Conservation (phyloP, 148 eudicot genomes). For the Rhododendron simsii region DNA sequence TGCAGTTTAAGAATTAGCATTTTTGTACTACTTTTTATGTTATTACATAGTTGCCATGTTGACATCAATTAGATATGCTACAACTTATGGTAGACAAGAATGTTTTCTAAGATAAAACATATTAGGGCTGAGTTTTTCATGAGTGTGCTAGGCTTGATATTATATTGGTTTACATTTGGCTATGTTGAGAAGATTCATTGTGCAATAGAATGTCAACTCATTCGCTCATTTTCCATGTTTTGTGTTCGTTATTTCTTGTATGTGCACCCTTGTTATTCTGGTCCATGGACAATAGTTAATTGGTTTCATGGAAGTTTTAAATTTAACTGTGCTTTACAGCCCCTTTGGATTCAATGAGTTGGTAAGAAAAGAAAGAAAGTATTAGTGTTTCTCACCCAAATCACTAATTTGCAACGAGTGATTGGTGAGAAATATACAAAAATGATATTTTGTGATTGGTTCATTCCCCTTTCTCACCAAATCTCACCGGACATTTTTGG, state of each 20-base stretch:
- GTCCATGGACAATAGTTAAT: background rate
- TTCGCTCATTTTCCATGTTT: background rate
- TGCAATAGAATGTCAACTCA: background rate
- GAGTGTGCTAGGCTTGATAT: background rate
- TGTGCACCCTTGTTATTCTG: background rate
- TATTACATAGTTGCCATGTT: background rate
- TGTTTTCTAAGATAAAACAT: background rate
- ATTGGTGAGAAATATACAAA: background rate
- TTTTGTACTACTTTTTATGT: background rate
- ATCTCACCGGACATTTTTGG: background rate
- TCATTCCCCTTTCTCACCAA: background rate
- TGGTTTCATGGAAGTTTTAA: background rate
- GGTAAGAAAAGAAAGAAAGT: background rate
- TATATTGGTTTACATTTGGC: background rate
- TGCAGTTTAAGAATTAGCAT: background rate
- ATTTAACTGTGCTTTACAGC: background rate
- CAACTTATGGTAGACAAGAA: background rate
- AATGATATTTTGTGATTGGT: background rate
- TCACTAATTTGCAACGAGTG: background rate
- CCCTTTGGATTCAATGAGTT: background rate
- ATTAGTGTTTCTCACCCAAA: no score
- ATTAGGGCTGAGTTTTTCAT: background rate
- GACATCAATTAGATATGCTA: background rate
- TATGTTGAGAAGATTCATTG: background rate
- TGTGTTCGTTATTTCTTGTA: background rate